phyloP scores from a whole-genome alignment of 768 basidiomycete species.

The Pisolithus marmoratus region DNA sequence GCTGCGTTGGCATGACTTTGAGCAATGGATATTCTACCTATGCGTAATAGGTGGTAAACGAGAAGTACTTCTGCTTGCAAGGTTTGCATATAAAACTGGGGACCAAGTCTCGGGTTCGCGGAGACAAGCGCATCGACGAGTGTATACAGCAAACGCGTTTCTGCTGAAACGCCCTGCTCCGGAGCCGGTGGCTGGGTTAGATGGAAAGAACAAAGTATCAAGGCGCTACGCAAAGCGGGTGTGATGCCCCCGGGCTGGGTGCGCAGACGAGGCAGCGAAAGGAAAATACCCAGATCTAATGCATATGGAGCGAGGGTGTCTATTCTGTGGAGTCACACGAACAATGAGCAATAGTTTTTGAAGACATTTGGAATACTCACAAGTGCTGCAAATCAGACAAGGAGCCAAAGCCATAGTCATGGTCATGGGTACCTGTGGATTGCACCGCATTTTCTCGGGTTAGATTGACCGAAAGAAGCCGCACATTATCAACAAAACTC shows the following conservation, averaged over 20 bases:
- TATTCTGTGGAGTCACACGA: constrained; percentile 9
- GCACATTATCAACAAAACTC: neutral
- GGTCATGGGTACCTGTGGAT: neutral
- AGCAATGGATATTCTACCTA: constrained; percentile 54
- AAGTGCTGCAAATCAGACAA: no score
- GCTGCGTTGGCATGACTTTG: constrained; percentile 49
- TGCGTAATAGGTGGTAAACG: constrained; percentile 58
- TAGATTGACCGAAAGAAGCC: neutral
- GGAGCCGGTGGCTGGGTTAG: constrained; percentile 30
- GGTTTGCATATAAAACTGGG: constrained; percentile 42
- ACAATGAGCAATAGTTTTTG: neutral
- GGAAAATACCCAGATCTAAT: constrained; percentile 61
- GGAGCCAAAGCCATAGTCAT: no score
- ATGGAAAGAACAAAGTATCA: constrained; percentile 50
- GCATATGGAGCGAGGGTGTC: constrained; percentile 48
- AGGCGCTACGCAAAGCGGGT: constrained; percentile 42
- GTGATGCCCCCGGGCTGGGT: constrained; percentile 36
- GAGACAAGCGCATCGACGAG: constrained; percentile 40
- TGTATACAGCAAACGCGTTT: constrained; percentile 42
- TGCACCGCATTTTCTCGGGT: neutral
- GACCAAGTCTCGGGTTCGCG: constrained; percentile 24
- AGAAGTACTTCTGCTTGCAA: constrained; percentile 61
- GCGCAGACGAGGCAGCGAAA: constrained; percentile 45
- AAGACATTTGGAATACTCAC: neutral
- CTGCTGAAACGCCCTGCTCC: constrained; percentile 33